These are phyloP conservation scores for Penicillium alfredii DNA, from an alignment of 495 filamentous ascomycete species.

Conservation along the genomic window DNA sequence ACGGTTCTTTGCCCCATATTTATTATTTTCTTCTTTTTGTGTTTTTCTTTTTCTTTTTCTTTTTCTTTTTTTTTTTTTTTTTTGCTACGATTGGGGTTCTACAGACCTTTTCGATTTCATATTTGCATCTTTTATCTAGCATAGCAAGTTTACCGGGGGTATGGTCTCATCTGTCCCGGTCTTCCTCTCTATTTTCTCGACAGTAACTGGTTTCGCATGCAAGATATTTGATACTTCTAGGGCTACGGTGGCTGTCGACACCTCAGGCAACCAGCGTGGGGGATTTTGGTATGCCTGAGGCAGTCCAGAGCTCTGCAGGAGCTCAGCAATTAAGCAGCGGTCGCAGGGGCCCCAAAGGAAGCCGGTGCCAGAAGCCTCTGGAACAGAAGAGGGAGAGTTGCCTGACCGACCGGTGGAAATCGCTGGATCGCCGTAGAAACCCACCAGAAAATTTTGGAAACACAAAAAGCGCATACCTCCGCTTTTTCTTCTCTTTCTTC, in stretches of 20 bases:
- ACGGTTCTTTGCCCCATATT: constrained; percentile 4
- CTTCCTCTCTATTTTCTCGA: background rate
- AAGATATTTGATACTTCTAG: constrained; percentile 9
- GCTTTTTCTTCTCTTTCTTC: constrained; percentile 9
- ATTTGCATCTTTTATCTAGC: background rate
- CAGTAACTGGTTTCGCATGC: background rate
- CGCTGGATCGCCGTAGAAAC: constrained; percentile 45
- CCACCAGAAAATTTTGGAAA: constrained; percentile 30
- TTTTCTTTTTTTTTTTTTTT: constrained; percentile 6
- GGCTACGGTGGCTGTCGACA: too few species aligned
- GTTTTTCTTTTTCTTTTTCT: constrained; percentile 5
- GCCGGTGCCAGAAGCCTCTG: constrained; percentile 21
- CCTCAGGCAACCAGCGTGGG: too few species aligned
- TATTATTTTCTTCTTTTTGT: constrained; percentile 13
- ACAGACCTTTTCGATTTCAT: background rate
- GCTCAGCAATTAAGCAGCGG: too few species aligned
- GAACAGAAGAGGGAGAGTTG: constrained; percentile 20
- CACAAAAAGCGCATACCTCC: constrained; percentile 27
- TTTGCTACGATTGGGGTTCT: background rate
- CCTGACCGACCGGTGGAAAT: constrained; percentile 36
- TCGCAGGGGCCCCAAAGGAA: too few species aligned
- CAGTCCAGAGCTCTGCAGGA: constrained; percentile 1
- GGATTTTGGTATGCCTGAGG: too few species aligned
- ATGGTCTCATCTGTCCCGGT: too few species aligned
- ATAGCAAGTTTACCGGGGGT: too few species aligned